Conservation (phyloP, 208 protist species). For the Giardia duodenalis region DNA sequence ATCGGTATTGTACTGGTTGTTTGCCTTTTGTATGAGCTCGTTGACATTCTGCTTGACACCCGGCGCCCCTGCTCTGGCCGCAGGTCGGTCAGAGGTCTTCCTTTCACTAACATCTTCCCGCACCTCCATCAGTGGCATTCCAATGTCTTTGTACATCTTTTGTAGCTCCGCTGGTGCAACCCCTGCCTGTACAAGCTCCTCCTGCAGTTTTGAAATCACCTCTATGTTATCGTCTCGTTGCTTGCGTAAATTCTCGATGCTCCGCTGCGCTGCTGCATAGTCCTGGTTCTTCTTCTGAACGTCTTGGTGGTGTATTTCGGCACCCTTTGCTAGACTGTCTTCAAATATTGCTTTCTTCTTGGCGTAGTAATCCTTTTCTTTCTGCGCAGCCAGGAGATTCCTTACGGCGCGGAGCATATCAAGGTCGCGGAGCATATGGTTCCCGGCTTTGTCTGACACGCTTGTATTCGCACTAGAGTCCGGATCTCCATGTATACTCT, state of each 20-base stretch:
- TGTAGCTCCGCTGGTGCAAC: background rate
- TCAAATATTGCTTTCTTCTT: background rate
- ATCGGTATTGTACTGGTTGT: no score
- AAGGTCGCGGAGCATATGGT: background rate
- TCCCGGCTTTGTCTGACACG: background rate
- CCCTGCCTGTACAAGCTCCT: background rate
- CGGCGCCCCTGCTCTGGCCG: no score
- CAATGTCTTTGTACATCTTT: background rate
- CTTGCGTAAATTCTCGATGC: background rate
- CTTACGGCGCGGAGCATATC: background rate
- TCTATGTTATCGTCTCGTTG: background rate
- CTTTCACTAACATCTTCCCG: no score
- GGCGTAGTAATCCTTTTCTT: background rate
- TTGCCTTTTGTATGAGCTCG: no score
- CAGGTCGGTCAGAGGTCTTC: no score
- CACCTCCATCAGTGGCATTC: no score
- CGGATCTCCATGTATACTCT: background rate
- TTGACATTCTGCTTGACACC: no score
- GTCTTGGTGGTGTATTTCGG: background rate
- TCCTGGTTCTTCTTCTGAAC: background rate
- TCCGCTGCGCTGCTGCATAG: background rate
- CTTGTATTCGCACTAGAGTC: background rate
- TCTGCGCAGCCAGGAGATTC: background rate
- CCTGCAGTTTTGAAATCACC: background rate
- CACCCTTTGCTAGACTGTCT: background rate